Conservation (phyloP, 495 filamentous ascomycete species). For the Hyaloscypha variabilis region DNA sequence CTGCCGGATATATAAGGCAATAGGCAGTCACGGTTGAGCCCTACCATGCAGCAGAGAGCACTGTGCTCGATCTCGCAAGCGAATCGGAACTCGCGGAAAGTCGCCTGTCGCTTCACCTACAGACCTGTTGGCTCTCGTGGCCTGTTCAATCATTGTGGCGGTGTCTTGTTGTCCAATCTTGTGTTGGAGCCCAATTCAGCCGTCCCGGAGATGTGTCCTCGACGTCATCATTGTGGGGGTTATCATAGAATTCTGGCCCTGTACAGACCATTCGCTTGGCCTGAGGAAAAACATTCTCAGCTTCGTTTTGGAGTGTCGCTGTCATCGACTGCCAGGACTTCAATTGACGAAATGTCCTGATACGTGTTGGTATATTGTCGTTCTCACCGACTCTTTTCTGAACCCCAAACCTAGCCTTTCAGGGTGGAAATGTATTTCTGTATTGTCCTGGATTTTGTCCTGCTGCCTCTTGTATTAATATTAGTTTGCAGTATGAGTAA, state of each 20-base stretch:
- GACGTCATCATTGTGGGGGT: not conserved
- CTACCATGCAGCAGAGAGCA: not conserved
- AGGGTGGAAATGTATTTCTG: not conserved
- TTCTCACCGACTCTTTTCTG: not conserved
- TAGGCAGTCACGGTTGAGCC: not conserved
- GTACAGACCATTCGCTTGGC: not conserved
- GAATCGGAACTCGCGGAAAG: not conserved
- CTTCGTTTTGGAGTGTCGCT: not conserved
- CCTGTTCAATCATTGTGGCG: not conserved
- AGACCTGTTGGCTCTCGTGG: not conserved
- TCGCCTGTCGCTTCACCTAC: not conserved
- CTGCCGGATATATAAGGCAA: slow-evolving; percentile 2
- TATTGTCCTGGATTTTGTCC: not conserved
- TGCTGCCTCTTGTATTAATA: not conserved
- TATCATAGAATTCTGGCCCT: not conserved
- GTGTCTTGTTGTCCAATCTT: not conserved
- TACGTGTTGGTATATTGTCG: not conserved
- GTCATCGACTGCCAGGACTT: not conserved
- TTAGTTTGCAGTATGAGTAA: not conserved
- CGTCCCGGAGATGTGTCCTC: not conserved
- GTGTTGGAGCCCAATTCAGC: not conserved
- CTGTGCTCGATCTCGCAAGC: not conserved
- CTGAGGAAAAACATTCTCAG: not conserved
- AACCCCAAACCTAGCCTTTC: not conserved
- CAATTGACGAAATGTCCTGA: not conserved